Evolutionary conservation across 345 rosid species (phyloP).

Genomic region (Carallia brachiata): DNA sequence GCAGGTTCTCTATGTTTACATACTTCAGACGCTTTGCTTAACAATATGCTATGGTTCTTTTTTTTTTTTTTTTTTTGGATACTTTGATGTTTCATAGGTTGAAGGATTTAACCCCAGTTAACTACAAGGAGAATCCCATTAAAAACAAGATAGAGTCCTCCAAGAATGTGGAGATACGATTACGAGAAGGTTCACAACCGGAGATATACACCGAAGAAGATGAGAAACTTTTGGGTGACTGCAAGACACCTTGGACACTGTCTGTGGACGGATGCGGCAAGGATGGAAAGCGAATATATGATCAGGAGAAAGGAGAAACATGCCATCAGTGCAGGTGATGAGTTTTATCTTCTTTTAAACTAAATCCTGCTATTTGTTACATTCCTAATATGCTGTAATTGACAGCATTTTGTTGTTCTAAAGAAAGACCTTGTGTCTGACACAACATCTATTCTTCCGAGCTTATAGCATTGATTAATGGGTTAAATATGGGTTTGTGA

Average conservation of each 20-base stretch:
- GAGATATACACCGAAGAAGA: constrained; percentile 33
- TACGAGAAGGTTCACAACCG: constrained; percentile 26
- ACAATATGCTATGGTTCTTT: not conserved
- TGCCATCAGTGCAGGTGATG: constrained; percentile 46
- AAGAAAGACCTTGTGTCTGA: too few species aligned
- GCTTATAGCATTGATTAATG: too few species aligned
- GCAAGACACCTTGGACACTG: constrained; percentile 17
- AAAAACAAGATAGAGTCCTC: constrained; percentile 10
- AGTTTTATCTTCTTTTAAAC: not conserved
- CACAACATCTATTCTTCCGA: too few species aligned
- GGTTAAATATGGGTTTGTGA: too few species aligned
- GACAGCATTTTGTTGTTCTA: too few species aligned
- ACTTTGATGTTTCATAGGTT: constrained; percentile 15
- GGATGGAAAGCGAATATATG: constrained; percentile 33
- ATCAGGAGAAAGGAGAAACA: constrained; percentile 24
- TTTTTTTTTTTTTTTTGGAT: not conserved
- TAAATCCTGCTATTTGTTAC: not conserved
- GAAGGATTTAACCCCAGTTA: constrained; percentile 24
- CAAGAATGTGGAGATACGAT: constrained; percentile 12
- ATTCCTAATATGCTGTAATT: not conserved
- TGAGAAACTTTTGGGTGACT: constrained; percentile 31
- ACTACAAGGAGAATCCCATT: constrained; percentile 7
- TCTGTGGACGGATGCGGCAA: constrained; percentile 25
- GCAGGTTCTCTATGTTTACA: too few species aligned
- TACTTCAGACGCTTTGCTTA: not conserved